Percentiles rank a stretch among this genome's conserved stretches.
Conservation (phyloP, 2,329 filamentous ascomycete species). For the Teratosphaeria pseudoeucalypti region DNA sequence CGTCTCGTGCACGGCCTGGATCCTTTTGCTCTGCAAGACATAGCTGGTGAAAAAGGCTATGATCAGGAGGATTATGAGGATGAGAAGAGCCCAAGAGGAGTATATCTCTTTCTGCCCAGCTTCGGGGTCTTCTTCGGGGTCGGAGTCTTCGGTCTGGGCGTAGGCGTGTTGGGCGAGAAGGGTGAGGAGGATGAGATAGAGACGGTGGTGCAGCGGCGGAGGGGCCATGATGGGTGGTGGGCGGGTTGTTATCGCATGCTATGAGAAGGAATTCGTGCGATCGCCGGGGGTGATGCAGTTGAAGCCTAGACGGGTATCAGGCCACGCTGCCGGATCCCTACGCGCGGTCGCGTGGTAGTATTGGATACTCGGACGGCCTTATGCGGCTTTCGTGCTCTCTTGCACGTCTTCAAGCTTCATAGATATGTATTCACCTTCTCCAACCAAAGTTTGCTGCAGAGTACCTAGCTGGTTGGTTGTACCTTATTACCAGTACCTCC, state of each 20-base stretch:
- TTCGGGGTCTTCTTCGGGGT: conserved; percentile 53
- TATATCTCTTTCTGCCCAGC: conserved; percentile 87
- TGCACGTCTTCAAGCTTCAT: neutral
- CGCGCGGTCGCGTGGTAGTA: neutral
- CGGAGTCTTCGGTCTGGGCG: conserved; percentile 34
- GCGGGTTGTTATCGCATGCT: conserved; percentile 16
- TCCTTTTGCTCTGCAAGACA: conserved; percentile 89
- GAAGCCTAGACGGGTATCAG: neutral
- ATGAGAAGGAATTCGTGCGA: neutral
- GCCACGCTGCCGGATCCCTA: neutral
- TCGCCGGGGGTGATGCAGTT: neutral
- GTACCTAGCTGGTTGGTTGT: neutral
- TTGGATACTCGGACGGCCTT: neutral
- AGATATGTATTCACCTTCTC: neutral
- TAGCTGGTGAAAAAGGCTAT: conserved; percentile 95
- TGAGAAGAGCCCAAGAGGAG: conserved; percentile 94
- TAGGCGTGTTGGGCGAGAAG: conserved; percentile 12
- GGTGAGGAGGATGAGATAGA: conserved; percentile 4
- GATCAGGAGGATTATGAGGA: conserved; percentile 88
- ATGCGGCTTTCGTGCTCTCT: neutral
- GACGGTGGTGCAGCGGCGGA: neutral
- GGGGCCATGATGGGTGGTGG: conserved; percentile 18
- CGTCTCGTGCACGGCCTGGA: conserved; percentile 95
- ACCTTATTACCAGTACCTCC: neutral
- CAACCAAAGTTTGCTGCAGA: neutral